Evolutionary conservation across 257 asterid genomes (phyloP).

Genomic region (Penstemon davidsonii): DNA sequence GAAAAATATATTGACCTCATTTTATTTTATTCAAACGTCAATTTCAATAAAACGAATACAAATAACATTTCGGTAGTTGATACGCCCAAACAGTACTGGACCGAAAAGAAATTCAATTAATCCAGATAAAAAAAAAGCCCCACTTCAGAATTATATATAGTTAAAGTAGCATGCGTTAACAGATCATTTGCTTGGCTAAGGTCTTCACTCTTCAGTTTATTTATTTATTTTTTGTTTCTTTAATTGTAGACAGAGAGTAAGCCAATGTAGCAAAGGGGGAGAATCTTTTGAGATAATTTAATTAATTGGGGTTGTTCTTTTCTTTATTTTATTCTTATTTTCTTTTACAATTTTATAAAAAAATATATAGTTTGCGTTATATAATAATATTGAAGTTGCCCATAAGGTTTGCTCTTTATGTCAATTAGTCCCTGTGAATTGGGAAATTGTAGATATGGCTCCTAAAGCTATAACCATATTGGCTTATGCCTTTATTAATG

Average conservation of each 20-base stretch:
- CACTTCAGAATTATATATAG: conserved; percentile 21
- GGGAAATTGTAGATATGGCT: neutral
- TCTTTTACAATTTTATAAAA: conserved; percentile 8
- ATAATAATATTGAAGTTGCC: neutral
- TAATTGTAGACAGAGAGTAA: neutral
- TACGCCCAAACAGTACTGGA: too few relatives aligned
- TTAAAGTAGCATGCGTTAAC: neutral
- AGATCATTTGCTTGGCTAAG: conserved; percentile 16
- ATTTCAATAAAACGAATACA: too few relatives aligned
- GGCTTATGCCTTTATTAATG: neutral
- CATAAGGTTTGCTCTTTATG: neutral
- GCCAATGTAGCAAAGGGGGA: neutral
- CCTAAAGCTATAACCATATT: neutral
- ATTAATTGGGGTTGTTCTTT: neutral
- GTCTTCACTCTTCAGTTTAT: neutral
- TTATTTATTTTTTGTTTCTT: neutral
- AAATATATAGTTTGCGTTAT: neutral
- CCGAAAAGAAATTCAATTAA: too few relatives aligned
- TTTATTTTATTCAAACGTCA: too few relatives aligned
- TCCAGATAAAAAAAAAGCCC: neutral
- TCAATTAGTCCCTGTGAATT: neutral
- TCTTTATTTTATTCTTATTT: neutral
- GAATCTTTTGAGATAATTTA: neutral
- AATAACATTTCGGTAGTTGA: too few relatives aligned
- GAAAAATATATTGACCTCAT: too few relatives aligned